These are phyloP conservation scores for Helotiales sp. DNA, from an alignment of 2,329 filamentous ascomycete genomes.

Conservation along the genomic window DNA sequence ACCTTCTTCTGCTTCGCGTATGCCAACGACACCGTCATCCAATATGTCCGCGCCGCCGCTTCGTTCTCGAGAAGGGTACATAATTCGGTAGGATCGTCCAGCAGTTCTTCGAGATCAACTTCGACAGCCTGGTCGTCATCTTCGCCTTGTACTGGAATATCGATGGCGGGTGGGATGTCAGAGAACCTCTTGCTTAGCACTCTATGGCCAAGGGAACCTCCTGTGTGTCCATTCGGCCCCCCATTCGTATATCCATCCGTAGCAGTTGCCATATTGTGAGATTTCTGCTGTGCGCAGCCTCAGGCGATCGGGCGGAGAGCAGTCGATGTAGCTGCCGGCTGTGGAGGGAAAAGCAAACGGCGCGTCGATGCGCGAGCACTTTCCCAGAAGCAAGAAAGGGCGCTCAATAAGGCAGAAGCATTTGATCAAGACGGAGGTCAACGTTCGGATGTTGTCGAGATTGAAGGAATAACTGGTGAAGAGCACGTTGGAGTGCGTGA, in stretches of 20 bases:
- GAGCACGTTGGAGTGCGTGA: background rate
- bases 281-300: background rate
- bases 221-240: constrained; percentile 28
- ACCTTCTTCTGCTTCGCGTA: constrained; percentile 96
- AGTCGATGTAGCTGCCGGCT: constrained; percentile 10
- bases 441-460: background rate
- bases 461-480: too few relatives aligned
- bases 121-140: constrained; percentile 76
- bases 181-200: constrained; percentile 52
- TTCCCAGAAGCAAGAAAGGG: background rate
- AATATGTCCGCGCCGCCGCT: constrained; percentile 84
- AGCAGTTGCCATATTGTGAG: constrained; percentile 27
- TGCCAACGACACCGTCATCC: constrained; percentile 96
- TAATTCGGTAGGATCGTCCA: constrained; percentile 92
- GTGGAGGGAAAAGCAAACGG: constrained; percentile 1
- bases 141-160: constrained; percentile 65
- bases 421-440: constrained; percentile 7
- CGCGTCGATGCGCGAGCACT: constrained; percentile 17
- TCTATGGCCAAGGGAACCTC: constrained; percentile 19
- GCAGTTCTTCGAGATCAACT: constrained; percentile 85
- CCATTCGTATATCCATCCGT: constrained; percentile 29
- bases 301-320: background rate
- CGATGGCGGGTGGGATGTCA: constrained; percentile 64
- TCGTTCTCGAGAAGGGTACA: constrained; percentile 96
- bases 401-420: constrained; percentile 9